Conservation (phyloP, 768 basidiomycete species). For the Gloeopeniophorella convolvens region DNA sequence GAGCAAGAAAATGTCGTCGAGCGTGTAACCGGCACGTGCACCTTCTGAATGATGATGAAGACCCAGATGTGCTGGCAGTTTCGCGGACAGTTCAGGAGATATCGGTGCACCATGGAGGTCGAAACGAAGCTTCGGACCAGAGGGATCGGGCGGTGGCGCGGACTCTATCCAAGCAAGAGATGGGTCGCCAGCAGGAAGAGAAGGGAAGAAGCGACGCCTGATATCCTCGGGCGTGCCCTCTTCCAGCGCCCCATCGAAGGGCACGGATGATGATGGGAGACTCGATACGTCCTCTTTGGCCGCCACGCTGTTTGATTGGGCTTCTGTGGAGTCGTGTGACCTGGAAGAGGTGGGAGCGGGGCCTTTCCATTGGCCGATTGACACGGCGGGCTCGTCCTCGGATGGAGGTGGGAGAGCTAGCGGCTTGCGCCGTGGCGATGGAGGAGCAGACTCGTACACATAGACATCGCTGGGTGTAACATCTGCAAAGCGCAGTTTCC, state of each 20-base stretch:
- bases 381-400: slow-evolving; percentile 31
- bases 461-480: slow-evolving; percentile 67
- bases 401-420: slow-evolving; percentile 54
- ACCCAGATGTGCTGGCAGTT: slow-evolving; percentile 77
- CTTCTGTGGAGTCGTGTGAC: not conserved
- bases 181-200: slow-evolving; percentile 59
- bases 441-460: slow-evolving; percentile 76
- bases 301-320: not conserved
- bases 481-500: slow-evolving; percentile 70
- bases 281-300: not conserved
- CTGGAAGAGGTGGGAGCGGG: not conserved
- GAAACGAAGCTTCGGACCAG: slow-evolving; percentile 40
- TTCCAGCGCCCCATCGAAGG: slow-evolving; percentile 32
- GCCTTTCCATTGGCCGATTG: slow-evolving; percentile 35
- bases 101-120: slow-evolving; percentile 71
- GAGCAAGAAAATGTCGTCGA: slow-evolving; percentile 78
- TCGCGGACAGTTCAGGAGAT: slow-evolving; percentile 42
- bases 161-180: slow-evolving; percentile 74
- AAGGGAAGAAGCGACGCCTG: slow-evolving; percentile 75
- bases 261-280: not conserved
- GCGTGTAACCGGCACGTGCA: slow-evolving; percentile 79
- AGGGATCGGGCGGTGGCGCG: slow-evolving; percentile 25
- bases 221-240: slow-evolving; percentile 83
- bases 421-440: slow-evolving; percentile 57
- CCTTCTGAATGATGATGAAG: slow-evolving; percentile 86